Evolutionary conservation across 345 rosid genomes (phyloP).

Genomic region (Viola odorata): DNA sequence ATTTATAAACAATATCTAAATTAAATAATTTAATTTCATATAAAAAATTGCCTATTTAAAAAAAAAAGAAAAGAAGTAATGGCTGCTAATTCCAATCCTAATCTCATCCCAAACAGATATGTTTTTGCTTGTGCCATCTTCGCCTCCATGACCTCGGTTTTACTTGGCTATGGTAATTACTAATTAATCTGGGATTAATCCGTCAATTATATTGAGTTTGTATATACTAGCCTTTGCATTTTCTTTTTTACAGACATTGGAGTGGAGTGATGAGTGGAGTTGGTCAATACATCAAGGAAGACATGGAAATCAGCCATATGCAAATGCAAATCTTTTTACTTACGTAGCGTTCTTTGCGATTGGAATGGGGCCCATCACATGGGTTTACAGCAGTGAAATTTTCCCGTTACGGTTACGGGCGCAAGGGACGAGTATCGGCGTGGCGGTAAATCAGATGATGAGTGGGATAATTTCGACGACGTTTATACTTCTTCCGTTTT

Average conservation of each 20-base stretch:
- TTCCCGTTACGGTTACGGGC: conserved; percentile 81
- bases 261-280: conserved; percentile 96
- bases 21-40: no score
- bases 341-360: conserved; percentile 75
- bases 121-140: conserved; percentile 64
- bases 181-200: no score
- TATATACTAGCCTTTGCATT: not conserved
- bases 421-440: conserved; percentile 65
- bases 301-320: conserved; percentile 35
- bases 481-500: no score
- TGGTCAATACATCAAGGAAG: conserved; percentile 38
- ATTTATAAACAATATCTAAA: no score
- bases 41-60: no score
- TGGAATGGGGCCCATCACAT: conserved; percentile 81
- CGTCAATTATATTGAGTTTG: no score
- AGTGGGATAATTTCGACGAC: conserved; percentile 64
- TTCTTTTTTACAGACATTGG: conserved; percentile 39
- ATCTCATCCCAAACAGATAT: conserved; percentile 35
- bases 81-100: not conserved
- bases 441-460: conserved; percentile 55
- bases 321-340: conserved; percentile 49
- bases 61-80: no score
- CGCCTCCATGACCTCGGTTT: conserved; percentile 79
- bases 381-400: conserved; percentile 85
- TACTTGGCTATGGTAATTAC: conserved; percentile 71